Base-by-base conservation (phyloP, 2,329 filamentous ascomycete genomes). In the Bipolaris cookei region DNA sequence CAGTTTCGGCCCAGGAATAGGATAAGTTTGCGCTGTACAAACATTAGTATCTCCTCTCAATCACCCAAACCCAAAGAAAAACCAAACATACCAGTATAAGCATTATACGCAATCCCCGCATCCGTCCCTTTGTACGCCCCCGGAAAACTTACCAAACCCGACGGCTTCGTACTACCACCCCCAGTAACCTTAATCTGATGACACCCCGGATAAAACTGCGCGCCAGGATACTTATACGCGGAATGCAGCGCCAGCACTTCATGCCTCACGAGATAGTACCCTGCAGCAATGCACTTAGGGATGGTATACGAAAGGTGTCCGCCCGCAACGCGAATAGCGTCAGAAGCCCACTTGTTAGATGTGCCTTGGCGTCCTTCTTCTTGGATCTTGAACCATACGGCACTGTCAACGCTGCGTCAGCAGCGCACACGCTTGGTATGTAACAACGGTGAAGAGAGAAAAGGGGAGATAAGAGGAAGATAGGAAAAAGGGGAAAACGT, bases 231-330 rank as follows among this genome's bases (percentile, higher is more conserved):
- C 4, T 69, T 42, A 54, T 72, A 79, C 1, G 76, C 71, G 3
- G 81, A 63, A 70, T 85, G 83, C 48, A 86, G 77, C 3, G 83
- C 84, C 58, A 85, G 81, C 65, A 84, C 80, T 70, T 86, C 84
- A 64, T 86, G 84, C 46, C 84, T 82, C 21, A 86, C 83, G 52
- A 86, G 81, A 71, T 86, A 86, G 77, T 83, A 83, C 1, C 84
- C 84, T 0, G 79, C 72, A 41, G 79, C 75, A 37, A 86, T 76
- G 72, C 81, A 84, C 13, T 75, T 74, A 3, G 84, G 84, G 61
- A 86, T 82, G n/a, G 79, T 83, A 76, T 85, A 86, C 41, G 75
- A 74, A 57, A 80, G 78, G 1, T 73, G 66, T 59, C 79, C 81
- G 34, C 76, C 78, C 7, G 75, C 66, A 13, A 74, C 76, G 77